These are phyloP conservation scores for Nematocida sp. DNA, from an alignment of 371 early-diverging fungal species.

Conservation along the genomic window DNA sequence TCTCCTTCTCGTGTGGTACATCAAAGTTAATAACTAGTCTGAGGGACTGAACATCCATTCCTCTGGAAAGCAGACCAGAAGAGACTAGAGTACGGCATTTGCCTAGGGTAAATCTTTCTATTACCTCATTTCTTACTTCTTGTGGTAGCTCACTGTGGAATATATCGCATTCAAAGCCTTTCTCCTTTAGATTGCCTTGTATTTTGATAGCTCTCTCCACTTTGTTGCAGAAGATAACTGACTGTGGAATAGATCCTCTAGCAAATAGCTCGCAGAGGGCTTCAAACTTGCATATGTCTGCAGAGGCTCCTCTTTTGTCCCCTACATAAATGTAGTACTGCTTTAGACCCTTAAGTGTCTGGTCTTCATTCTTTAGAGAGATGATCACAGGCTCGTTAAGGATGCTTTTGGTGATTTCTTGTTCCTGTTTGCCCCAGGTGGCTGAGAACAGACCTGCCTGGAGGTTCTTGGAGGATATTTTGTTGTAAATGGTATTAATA, in stretches of 20 bases:
- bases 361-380: slow-evolving; percentile 96
- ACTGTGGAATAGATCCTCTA: slow-evolving; percentile 86
- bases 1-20: slow-evolving; percentile 82
- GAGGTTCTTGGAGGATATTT: slow-evolving; percentile 72
- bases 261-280: slow-evolving; percentile 76
- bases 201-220: slow-evolving; percentile 90
- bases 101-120: slow-evolving; percentile 79
- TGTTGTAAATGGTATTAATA: slow-evolving; percentile 89
- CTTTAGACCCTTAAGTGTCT: slow-evolving; percentile 98
- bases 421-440: slow-evolving; percentile 87
- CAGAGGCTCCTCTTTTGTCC: slow-evolving; percentile 69
- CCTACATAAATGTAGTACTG: slow-evolving; percentile 96
- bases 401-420: slow-evolving; percentile 88
- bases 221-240: slow-evolving; percentile 96
- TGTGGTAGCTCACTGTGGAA: slow-evolving; percentile 98
- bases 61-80: slow-evolving; percentile 93
- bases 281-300: slow-evolving; percentile 77
- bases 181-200: slow-evolving; percentile 79
- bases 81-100: slow-evolving; percentile 89
- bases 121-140: slow-evolving; percentile 83
- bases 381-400: slow-evolving; percentile 90
- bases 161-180: slow-evolving; percentile 85
- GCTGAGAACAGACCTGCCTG: slow-evolving; percentile 96
- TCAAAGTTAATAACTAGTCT: slow-evolving; percentile 96
- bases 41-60: slow-evolving; percentile 97